Evolutionary conservation across 108 stramenopile species (phyloP), one percentile per base, ranked within the genome.

Genomic region (Cylindrotheca closterium): DNA sequence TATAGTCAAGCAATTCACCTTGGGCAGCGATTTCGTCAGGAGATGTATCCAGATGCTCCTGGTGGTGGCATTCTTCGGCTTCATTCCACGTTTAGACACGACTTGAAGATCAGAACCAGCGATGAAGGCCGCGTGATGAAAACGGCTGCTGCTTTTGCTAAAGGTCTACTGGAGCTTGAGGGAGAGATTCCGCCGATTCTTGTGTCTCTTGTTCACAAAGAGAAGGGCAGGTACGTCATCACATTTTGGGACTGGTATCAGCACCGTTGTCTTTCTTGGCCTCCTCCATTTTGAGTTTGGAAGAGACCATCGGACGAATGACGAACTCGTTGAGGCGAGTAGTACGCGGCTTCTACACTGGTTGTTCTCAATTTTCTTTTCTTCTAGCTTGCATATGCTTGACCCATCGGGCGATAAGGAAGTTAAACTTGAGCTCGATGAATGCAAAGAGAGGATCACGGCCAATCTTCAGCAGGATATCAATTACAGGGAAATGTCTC

Each of bases 61-160:
- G 87, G 87, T 42, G 97, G 96, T 22, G 97, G 97, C 8, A 89
- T 98, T 51, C 87, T 99, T 30, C 87, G 99, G 22, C 80, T 99
- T 24, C 99, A 99, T 74, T 93, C 97, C 28, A 98, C 99, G 1
- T 98, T 98, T 71, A 86, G 99, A 5, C 99, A 99, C 85, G 99
- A 99, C 70, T 63, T 98, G 32, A 99, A 99, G 68, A 98, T 99
- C 58, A 96, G 96, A 56, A 96, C 97, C 0, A 89, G 88, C 18
- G 96, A 98, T 65, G 99, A 99, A 79, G 99, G 99, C 0, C 65
- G 99, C 2, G 99, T 99, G 0, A 98, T 98, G 96, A 98, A 98
- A 63, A 99, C 99, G 50, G 99, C 97, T 0, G 98, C 99, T 26
- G 95, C 94, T 12, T 96, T 95, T 75, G 85, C 97, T 33, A 85